Evolutionary conservation across 1,139 yeast genomes (phyloP).

Genomic region (Debaryomyces singareniensis): DNA sequence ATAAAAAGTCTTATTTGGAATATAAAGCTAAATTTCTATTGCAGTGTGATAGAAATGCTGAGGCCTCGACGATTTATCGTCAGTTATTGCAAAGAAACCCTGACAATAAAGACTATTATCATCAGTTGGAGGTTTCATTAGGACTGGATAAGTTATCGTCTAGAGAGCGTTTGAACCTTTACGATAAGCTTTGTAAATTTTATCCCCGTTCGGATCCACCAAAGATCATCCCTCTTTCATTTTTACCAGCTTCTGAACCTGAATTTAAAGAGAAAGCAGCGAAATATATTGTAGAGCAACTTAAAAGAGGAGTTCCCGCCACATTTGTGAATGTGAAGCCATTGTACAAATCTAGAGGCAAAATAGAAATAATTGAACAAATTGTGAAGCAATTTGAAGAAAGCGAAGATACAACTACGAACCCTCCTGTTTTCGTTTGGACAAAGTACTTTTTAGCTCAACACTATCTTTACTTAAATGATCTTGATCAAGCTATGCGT

Average conservation of each 20-base stretch:
- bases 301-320: conserved; percentile 84
- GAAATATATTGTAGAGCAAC: conserved; percentile 52
- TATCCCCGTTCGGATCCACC: conserved; percentile 88
- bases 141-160: conserved; percentile 31
- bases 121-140: conserved; percentile 57
- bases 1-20: conserved; percentile 59
- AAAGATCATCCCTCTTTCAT: conserved; percentile 67
- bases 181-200: conserved; percentile 55
- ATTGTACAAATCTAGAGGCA: conserved; percentile 50
- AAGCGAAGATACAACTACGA: conserved; percentile 18
- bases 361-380: conserved; percentile 44
- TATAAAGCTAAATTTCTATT: conserved; percentile 56
- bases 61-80: conserved; percentile 68
- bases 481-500: conserved; percentile 47
- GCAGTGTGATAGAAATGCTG: conserved; percentile 36
- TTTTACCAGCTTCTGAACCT: conserved; percentile 49
- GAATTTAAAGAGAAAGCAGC: conserved; percentile 39
- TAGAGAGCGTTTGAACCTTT: conserved; percentile 46
- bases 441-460: conserved; percentile 75
- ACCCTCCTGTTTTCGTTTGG: conserved; percentile 66
- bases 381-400: conserved; percentile 47
- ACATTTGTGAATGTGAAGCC: conserved; percentile 83
- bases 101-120: conserved; percentile 64
- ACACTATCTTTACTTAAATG: conserved; percentile 56
- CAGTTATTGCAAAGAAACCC: conserved; percentile 79